Evolutionary conservation across 2,329 filamentous ascomycete species (phyloP).

Genomic region (Trichophyton equinum): DNA sequence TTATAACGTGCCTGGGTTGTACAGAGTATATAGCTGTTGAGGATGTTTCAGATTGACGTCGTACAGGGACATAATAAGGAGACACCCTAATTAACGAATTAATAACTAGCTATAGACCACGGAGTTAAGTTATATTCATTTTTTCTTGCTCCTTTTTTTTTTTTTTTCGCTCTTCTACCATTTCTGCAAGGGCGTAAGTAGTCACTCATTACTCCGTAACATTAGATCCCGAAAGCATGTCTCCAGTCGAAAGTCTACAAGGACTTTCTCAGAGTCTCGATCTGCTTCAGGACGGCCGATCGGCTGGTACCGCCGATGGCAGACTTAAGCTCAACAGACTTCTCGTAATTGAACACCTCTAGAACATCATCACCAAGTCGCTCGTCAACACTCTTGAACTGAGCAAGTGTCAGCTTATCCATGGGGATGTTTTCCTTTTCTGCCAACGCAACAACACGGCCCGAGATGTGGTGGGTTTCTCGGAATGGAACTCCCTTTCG

Average conservation of each 20-base stretch:
- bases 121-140: too few relatives aligned
- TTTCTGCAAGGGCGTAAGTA: background rate
- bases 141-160: too few relatives aligned
- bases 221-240: background rate
- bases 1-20: too few relatives aligned
- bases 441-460: slow-evolving; percentile 57
- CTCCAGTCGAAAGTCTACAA: background rate
- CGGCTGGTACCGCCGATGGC: slow-evolving; percentile 69
- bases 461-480: slow-evolving; percentile 67
- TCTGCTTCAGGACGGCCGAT: slow-evolving; percentile 55
- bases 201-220: background rate
- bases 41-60: too few relatives aligned
- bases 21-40: too few relatives aligned
- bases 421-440: slow-evolving; percentile 56
- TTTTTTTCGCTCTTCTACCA: too few relatives aligned
- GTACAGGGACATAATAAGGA: too few relatives aligned
- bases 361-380: slow-evolving; percentile 61
- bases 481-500: slow-evolving; percentile 50
- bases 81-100: too few relatives aligned
- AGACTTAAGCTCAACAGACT: slow-evolving; percentile 65
- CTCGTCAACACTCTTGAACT: slow-evolving; percentile 55
- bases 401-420: slow-evolving; percentile 54
- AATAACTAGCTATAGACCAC: too few relatives aligned
- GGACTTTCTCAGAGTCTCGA: slow-evolving; percentile 41
- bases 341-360: slow-evolving; percentile 65